A percentile compares a stretch with the other conserved stretches of the same genome.
phyloP scores from a whole-genome alignment of 2,329 filamentous ascomycete genomes.

The Beauveria bassiana region DNA sequence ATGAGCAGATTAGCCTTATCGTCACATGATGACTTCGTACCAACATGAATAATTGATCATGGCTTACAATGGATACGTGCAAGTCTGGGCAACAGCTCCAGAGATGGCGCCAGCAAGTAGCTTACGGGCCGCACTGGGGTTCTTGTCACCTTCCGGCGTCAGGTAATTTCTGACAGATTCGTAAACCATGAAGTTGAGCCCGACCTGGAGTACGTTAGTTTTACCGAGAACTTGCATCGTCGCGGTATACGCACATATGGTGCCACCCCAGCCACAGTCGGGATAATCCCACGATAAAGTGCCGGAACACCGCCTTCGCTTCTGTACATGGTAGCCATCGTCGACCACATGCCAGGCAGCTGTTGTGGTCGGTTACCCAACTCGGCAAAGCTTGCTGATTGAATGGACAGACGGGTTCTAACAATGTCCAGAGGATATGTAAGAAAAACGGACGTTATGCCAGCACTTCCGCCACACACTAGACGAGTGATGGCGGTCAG shows the following conservation, averaged over 20 bases:
- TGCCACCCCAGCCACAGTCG: conserved; percentile 89
- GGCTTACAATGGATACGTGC: conserved; percentile 93
- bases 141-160: conserved; percentile 79
- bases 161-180: conserved; percentile 78
- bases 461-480: conserved; percentile 82
- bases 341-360: conserved; percentile 87
- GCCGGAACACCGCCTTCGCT: conserved; percentile 79
- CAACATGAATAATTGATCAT: neutral
- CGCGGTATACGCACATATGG: conserved; percentile 60
- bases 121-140: conserved; percentile 73
- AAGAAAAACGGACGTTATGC: conserved; percentile 88
- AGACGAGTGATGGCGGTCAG: conserved; percentile 68
- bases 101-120: conserved; percentile 85
- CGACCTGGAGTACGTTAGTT: conserved; percentile 51
- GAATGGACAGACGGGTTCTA: conserved; percentile 89
- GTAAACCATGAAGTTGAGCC: conserved; percentile 98
- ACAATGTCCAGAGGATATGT: conserved; percentile 98
- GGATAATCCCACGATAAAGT: conserved; percentile 89
- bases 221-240: conserved; percentile 1
- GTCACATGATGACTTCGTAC: neutral
- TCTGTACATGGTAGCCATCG: conserved; percentile 77
- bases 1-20: conserved; percentile 17
- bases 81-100: conserved; percentile 94
- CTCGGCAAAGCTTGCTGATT: conserved; percentile 87
- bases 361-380: conserved; percentile 57